Base-by-base conservation (phyloP, 2,329 filamentous ascomycete species). In the Aspergillus sp. region DNA sequence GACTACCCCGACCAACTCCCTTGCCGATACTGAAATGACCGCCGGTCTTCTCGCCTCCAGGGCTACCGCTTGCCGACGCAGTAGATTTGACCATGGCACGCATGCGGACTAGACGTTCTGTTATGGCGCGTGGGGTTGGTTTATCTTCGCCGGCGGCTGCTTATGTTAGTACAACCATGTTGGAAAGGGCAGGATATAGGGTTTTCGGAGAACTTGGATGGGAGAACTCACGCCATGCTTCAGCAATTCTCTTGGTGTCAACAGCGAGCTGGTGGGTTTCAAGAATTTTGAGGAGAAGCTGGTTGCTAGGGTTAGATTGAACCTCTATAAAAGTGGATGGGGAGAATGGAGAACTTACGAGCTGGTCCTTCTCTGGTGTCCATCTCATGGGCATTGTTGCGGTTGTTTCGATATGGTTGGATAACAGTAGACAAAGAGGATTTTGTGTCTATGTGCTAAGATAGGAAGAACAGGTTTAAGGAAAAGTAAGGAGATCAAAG, bases 211-310 rank as follows among this genome's bases (percentile, higher is more conserved):
- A 15, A 8, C 13, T 34, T 23, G 11, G 31, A 17, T 23, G 30
- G 19, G 23, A 28, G 19, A 4, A 71, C 76, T 66, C 74, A 79
- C 77, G 75, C 78, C 78, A 80, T 28, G 73, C 71, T 4, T 68
- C 71, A 2, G 77, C 71, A 5, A 80, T 71, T 7, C 68, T 71
- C 22, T 69, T 72, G 13, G 68, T 64, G 59, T 80, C 74, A 7
- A 79, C 69, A 4, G 57, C 69, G 3, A 80, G 31, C 0, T 77
- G 66, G 25, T 78, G 76, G 11, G 74, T 78, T 53, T 79, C 75
- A 1, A 80, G 64, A 30, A 80, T 77, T 34, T 77, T 79, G 1
- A 79, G 61, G 0, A 80, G 69, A 7, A 80, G 72, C 78, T 80
- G 50, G 51, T 15, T 15, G n/a, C 38, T 30, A 17, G 41, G 22